Base-by-base conservation (phyloP, 495 filamentous ascomycete species). In the Xylaria scruposa region DNA sequence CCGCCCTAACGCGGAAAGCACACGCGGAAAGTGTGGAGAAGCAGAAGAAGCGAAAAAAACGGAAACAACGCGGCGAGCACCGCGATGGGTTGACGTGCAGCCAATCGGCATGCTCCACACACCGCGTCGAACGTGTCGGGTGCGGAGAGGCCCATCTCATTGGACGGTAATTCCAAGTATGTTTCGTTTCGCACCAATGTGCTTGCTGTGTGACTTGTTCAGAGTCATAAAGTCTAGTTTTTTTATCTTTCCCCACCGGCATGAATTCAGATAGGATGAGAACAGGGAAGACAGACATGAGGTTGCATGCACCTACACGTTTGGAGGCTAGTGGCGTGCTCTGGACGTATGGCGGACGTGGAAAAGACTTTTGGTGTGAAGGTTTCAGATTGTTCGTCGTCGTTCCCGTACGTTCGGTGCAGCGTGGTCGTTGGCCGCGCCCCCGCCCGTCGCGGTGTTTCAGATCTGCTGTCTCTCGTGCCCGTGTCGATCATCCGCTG, bases 71-170 rank as follows among this genome's bases (percentile, higher is more conserved):
- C 68, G 68, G 44, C 56, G 58, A 31, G 44, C 49, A 49, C 19
- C 67, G 67, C 67, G 67, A 60, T 46, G 68, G 19, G n/a, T 47
- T 56, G 54, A 60, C 40, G 42, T 56, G 68, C 60, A 56, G 68
- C 68, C 68, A 70, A 70, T 70, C 68, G 68, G 68, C 68, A 17
- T 47, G 36, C 21, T 70, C 68, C 68, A 70, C 68, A 70, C 65
- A 70, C 59, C 59, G 59, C 68, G 47, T 56, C 33, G 46, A 70
- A 59, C 46, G 42, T 59, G 67, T 62, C n/a, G 31, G 58, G 40
- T 44, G 58, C 58, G 24, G 33, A 24, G 40, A 1, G 15, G 15
- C 17, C 17, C 15, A 19, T 26, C 54, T 51, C 29, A 70, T 70
- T 70, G 67, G 67, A 19, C 15, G 3, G n/a, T 33, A 38, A 38